Conservation (phyloP, 1,284 basidiomycete genomes). For the Austropuccinia psidii region DNA sequence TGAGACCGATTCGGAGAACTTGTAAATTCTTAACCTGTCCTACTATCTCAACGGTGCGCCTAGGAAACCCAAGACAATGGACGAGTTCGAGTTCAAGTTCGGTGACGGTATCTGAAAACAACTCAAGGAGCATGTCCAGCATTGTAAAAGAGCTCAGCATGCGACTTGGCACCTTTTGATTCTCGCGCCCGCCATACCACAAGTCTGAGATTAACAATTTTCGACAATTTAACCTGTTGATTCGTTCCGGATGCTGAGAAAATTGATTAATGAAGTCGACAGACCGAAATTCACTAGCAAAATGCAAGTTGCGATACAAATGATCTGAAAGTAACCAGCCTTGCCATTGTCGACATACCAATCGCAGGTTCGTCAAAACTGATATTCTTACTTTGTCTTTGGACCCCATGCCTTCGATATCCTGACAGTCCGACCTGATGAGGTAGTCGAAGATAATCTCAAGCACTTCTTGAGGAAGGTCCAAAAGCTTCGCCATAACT, state of each 20-base stretch:
- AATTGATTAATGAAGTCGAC: neutral
- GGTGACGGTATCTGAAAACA: slow-evolving; percentile 13
- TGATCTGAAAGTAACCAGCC: slow-evolving; percentile 11
- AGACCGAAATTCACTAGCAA: neutral
- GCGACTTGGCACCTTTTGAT: too few relatives aligned
- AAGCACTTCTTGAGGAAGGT: slow-evolving; percentile 11
- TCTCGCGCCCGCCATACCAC: too few relatives aligned
- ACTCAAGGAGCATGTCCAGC: neutral
- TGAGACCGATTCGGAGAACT: slow-evolving; percentile 1
- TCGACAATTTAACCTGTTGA: neutral
- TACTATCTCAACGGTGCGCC: neutral
- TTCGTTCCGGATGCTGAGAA: neutral
- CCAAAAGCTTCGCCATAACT: neutral
- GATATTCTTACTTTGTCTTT: neutral
- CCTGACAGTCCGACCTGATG: neutral
- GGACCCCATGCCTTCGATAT: neutral
- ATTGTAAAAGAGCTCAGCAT: neutral
- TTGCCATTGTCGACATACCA: slow-evolving; percentile 16
- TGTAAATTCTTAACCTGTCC: neutral
- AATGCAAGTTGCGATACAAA: neutral
- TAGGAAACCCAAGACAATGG: neutral
- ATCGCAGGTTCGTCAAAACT: neutral
- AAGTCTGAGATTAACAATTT: slow-evolving; percentile 7
- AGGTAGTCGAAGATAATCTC: slow-evolving; percentile 14
- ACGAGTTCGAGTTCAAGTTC: slow-evolving; percentile 28